Evolutionary conservation across 768 basidiomycete species (phyloP), one percentile per base, ranked within the genome.

Genomic region (Collybia sp.): DNA sequence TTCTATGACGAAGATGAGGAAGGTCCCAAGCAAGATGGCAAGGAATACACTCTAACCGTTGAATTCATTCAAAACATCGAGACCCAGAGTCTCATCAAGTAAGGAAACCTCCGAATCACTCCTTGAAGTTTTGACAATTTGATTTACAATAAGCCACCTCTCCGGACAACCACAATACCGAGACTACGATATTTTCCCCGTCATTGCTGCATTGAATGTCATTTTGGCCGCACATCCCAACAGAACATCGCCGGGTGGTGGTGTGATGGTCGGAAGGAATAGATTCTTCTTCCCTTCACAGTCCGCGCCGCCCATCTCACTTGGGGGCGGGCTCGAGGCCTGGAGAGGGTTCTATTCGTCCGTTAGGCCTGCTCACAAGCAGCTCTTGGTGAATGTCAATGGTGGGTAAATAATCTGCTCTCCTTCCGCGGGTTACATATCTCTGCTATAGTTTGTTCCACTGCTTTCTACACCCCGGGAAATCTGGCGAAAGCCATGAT

Each of bases 401-500:
- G 13, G 31, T 30, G 12, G 6, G n/a, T n/a, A n/a, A n/a, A 34
- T 53, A 13, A 32, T 36, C 6, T 42, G 25, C 36, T 44, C 25
- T 30, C 37, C 11, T 30, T 13, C 33, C 8, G 11, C 12, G 16
- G 18, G 32, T 12, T 39, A 37, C 11, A 43, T 30, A 15, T 20
- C 30, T 38, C 17, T 8, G 25, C 17, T 19, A n/a, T 42, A 78
- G 75, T 75, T 11, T 79, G 77, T 53, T 80, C 77, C 8, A 81
- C 79, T 11, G 80, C 80, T 1, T 82, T 82, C 50, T 80, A 82
- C 51, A 73, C 66, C 3, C 71, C 76, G 0, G 80, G 80, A 1
- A 88, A 83, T 56, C 70, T 93, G 2, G 83, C 82, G 0, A 58
- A 77, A 0, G 81, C 82, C 2, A 75, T 91, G 63, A 53, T 57